Evolutionary conservation across 495 filamentous ascomycete species (phyloP), one percentile per base, ranked within the genome.

Genomic region (Aspergillus leporis): DNA sequence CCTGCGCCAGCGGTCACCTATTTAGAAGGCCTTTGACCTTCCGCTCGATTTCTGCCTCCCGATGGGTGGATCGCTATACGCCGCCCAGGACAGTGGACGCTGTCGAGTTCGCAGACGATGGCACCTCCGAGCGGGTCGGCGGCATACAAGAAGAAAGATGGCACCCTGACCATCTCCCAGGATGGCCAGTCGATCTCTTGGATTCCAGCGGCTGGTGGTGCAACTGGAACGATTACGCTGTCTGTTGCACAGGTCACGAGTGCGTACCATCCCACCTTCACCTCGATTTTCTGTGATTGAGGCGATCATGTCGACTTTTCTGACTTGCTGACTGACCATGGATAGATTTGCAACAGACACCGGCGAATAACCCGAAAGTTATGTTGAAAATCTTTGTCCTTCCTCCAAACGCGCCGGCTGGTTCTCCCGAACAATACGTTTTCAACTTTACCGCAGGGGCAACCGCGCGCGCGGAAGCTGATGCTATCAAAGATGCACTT

Each of bases 111-210:
- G 65, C 66, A 64, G 66, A 76, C 69, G 66, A 79, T 79, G 75
- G 73, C 87, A 68, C 76, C 86, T 70, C 83, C 83, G 54, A 84
- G 82, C 72, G 90, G 86, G 66, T 82, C 83, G 59, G 88, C 91
- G 57, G 80, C 85, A 53, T 97, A 93, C 82, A 98, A 97, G 78
- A 98, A 98, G 81, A 92, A 93, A 77, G 92, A 97, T 80, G 94
- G 94, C 69, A 85, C 82, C 64, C 79, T 98, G 68, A 82, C 82
- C 48, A 76, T 97, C 51, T 81, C 88, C 28, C 76, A 80, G 34
- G 89, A 93, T 75, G 78, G 81, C 57, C 81, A 80, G 61, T 85
- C 83, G 36, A 81, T 98, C 46, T 86, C 84, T 68, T 98, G 93
- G 93, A 90, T 84, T 5, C 89, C 92, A 0, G 67, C 66, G 5